Conservation (phyloP, 345 rosid genomes). For the Pistacia vera region DNA sequence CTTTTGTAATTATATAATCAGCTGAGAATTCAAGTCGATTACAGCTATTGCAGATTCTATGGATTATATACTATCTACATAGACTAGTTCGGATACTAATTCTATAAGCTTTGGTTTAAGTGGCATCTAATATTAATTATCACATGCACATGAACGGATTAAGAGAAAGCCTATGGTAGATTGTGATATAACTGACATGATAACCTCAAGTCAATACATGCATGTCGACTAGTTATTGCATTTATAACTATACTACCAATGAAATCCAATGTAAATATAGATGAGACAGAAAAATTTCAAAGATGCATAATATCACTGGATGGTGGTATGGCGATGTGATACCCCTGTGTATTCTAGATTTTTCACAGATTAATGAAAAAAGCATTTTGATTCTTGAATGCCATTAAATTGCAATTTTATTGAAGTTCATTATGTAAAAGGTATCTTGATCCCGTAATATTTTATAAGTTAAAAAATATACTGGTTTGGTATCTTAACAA, state of each 20-base stretch:
- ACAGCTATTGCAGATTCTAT: background rate
- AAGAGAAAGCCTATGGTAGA: no score
- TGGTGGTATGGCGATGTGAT: no score
- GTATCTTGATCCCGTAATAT: background rate
- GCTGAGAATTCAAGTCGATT: background rate
- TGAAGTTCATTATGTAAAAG: background rate
- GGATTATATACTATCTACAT: background rate
- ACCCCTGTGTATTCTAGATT: no score
- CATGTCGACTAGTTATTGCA: no score
- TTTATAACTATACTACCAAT: no score
- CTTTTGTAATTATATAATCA: background rate
- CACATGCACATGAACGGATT: no score
- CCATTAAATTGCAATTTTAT: background rate
- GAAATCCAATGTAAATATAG: no score
- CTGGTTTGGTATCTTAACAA: background rate
- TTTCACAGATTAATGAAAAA: background rate
- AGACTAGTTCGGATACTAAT: background rate
- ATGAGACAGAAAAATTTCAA: no score
- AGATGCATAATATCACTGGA: no score
- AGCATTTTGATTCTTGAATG: background rate
- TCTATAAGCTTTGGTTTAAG: background rate
- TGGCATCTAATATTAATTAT: slow-evolving; percentile 5
- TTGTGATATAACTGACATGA: no score
- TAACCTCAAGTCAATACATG: no score
- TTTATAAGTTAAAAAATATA: background rate